Conservation (phyloP, 139 green algal species). For the Haematococcus lacustris region DNA sequence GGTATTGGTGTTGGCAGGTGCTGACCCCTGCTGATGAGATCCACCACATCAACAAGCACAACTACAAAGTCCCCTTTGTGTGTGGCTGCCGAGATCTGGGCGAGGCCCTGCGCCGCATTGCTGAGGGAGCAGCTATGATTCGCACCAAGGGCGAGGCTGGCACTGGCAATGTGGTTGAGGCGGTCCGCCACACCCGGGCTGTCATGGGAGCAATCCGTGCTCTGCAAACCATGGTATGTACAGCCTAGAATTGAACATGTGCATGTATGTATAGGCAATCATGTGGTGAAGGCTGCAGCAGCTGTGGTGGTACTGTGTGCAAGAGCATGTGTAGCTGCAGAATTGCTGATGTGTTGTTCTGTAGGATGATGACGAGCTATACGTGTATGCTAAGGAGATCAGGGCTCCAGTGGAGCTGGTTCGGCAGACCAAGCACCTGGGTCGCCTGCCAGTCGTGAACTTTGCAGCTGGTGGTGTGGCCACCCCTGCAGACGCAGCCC, state of each 20-base stretch:
- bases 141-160: conserved; percentile 96
- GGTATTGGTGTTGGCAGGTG: conserved; percentile 75
- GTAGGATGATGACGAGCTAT: conserved; percentile 99
- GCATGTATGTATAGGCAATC: too few relatives aligned
- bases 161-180: conserved; percentile 98
- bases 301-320: too few relatives aligned
- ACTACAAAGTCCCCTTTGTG: conserved; percentile 98
- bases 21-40: conserved; percentile 96
- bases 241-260: too few relatives aligned
- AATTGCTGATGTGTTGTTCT: too few relatives aligned
- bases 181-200: conserved; percentile 88
- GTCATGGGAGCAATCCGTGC: conserved; percentile 91
- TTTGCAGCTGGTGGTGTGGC: conserved; percentile 98
- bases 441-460: conserved; percentile 96
- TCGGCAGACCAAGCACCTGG: conserved; percentile 78
- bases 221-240: conserved; percentile 94
- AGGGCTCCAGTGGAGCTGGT: conserved; percentile 92
- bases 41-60: conserved; percentile 99
- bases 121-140: conserved; percentile 98
- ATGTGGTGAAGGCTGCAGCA: too few relatives aligned
- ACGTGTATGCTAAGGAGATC: conserved; percentile 98
- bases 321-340: too few relatives aligned
- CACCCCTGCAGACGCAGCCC: conserved; percentile 94
- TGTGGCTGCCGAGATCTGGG: conserved; percentile 97
- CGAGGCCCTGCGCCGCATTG: conserved; percentile 93